Evolutionary conservation across 768 basidiomycete genomes (phyloP), one percentile per base, ranked within the genome.

Genomic region (Trametes cubensis): DNA sequence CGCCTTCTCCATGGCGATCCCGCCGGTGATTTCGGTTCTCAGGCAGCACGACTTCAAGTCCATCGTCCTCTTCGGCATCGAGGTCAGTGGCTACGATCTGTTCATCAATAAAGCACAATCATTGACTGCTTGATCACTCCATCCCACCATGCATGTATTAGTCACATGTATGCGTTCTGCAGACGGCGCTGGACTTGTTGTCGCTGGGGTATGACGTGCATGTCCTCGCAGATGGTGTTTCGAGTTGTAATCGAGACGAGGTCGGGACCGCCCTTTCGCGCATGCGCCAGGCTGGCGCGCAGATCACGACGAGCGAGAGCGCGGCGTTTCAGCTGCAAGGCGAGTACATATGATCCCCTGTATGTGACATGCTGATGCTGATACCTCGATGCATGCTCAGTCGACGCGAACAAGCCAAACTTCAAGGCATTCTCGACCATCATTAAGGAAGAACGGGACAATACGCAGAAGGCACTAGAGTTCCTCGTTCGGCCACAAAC

Each of bases 101-200:
- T 21, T 21, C 34, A 5, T 7, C 6, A 44, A 21, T 20, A 10
- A 18, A 15, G 39, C n/a, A 23, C 25, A 49, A 28, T 26, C 26
- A 28, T 5, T 25, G n/a, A 21, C 6, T 18, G 10, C 11, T 49
- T 49, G 48, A 28, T n/a, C 13, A 5, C 30, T 18, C 26, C 26
- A 25, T 55, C 18, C 8, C 26, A 42, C 18, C 38, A n/a, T 47
- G 23, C 46, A 21, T 6, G 6, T 20, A 4, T 7, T 65, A 95
- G 94, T 84, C 90, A 17, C 95, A 96, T 68, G 85, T 97, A 62
- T 97, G 95, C 69, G 85, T 96, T 10, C 80, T 94, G 6, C 94
- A 96, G 73, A 91, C 93, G 0, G 81, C 88, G 0, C 76, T 95
- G 18, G 87, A 89, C 62, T 80, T 96, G 14, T 73, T 89, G 3